Base-by-base conservation (phyloP, 75 land plant genomes). In the Cryptomeria japonica region DNA sequence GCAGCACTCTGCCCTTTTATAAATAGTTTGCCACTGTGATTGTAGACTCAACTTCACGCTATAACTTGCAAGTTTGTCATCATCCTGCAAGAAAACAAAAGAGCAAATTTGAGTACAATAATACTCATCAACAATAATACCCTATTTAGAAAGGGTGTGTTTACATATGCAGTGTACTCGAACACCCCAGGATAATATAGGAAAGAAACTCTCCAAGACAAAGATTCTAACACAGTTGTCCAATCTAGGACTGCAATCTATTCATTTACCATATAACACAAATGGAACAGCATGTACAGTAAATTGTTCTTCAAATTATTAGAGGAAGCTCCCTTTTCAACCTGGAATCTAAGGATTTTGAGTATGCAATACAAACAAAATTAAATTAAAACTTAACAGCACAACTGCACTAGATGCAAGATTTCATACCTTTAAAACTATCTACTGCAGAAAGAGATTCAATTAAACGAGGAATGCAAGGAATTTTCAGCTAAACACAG, bases 1-100 rank as follows among this genome's bases (percentile, higher is more conserved):
- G 70, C 92, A 91, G 44, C 90, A 91, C 39, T 89, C 89, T 77
- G 87, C 86, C 15, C 64, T 84, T 75, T 89, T 90, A 68, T 87
- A 90, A 37, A 86, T 37, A 51, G 89, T 91, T 85, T 90, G 91
- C 97, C 97, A 97, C 84, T 93, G 95, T 13, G 91, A 90, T 39
- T 90, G 87, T 42, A 98, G 78, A 85, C 92, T 89, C 86, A 22
- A 88, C 86, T 96, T 94, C 15, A 98, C 91, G 12, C 90, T 92
- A 90, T 90, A 90, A 82, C 31, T 44, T 34, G 73, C 56, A 88
- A 87, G 87, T 12, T 37, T 70, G 11, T 91, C 88, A 75, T 80
- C 91, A 37, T 89, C 94, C 99, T 97, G 89, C 55, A 92, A 39
- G 51, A 2, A 56, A 56, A 34, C 15, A 61, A 44, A 44, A 37